phyloP scores from a whole-genome alignment of 202 grass and related monocot species.

The Panicum virgatum region DNA sequence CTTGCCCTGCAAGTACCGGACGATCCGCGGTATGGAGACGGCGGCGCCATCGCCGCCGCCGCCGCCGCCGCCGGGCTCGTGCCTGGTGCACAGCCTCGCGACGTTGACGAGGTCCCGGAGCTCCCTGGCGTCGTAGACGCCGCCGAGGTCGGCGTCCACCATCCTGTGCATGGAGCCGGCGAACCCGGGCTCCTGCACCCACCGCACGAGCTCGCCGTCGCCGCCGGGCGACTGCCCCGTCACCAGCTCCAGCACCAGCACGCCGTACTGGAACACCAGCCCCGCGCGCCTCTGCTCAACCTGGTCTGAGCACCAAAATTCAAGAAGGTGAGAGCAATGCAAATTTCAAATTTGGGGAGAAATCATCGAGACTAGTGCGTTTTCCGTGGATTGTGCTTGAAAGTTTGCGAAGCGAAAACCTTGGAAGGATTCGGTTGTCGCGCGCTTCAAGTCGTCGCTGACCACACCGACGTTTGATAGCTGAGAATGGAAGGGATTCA shows the following conservation, averaged over 20 bases:
- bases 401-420: constrained; percentile 8
- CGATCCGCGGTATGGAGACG: constrained; percentile 67
- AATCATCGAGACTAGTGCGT: not conserved
- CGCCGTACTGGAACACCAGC: constrained; percentile 81
- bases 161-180: constrained; percentile 68
- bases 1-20: constrained; percentile 77
- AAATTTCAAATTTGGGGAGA: no score
- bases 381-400: not conserved
- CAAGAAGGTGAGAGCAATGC: not conserved
- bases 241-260: constrained; percentile 89
- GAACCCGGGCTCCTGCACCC: constrained; percentile 84
- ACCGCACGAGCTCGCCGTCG: constrained; percentile 77
- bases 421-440: constrained; percentile 38
- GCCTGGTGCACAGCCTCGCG: constrained; percentile 77
- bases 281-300: constrained; percentile 57
- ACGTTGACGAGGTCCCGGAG: constrained; percentile 74
- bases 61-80: not conserved
- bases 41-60: not conserved
- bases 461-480: constrained; percentile 59
- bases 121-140: constrained; percentile 72
- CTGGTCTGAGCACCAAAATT: constrained; percentile 44
- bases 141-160: constrained; percentile 89
- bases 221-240: constrained; percentile 75
- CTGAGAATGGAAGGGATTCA: constrained; percentile 40
- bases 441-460: constrained; percentile 10